A percentile compares a stretch with the other conserved stretches of the same genome.
These are phyloP conservation scores for Solioccasus polychromus DNA, from an alignment of 768 basidiomycete genomes.

Conservation along the genomic window DNA sequence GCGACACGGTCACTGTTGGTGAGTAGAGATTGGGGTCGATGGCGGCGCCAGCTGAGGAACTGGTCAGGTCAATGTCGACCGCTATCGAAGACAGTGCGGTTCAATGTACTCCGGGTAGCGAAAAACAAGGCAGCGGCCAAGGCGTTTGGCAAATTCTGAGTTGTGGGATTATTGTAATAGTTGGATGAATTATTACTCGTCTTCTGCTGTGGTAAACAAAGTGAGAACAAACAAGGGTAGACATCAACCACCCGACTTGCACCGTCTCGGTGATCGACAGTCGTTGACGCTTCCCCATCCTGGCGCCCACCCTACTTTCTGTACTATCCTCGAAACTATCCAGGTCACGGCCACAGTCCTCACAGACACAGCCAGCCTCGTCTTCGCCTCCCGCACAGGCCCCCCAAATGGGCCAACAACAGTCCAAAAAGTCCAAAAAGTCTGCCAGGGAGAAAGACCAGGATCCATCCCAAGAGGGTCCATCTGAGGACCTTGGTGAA, in stretches of 20 bases:
- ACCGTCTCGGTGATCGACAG: conserved; percentile 28
- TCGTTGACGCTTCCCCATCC: conserved; percentile 44
- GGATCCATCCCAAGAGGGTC: conserved; percentile 43
- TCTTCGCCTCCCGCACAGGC: conserved; percentile 35
- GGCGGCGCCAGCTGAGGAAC: not conserved
- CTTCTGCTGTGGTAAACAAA: conserved; percentile 25
- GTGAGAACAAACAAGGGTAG: conserved; percentile 33
- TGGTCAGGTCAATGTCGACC: conserved; percentile 96
- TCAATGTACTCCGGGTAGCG: conserved; percentile 95
- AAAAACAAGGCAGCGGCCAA: conserved; percentile 91
- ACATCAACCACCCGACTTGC: conserved; percentile 23
- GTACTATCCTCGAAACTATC: conserved; percentile 68
- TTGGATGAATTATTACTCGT: conserved; percentile 2
- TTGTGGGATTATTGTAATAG: conserved; percentile 18
- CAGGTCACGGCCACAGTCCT: conserved; percentile 71
- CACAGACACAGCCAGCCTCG: conserved; percentile 62
- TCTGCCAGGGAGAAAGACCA: conserved; percentile 66
- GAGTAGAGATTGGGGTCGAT: conserved; percentile 33
- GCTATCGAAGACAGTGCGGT: conserved; percentile 97
- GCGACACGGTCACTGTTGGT: conserved; percentile 95
- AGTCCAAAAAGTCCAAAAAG: conserved; percentile 80
- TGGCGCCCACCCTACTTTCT: conserved; percentile 82
- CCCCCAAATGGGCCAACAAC: conserved; percentile 76
- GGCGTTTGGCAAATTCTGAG: conserved; percentile 92
- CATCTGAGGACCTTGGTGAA: conserved; percentile 39